phyloP scores from a whole-genome alignment of 2,329 filamentous ascomycete species.

The Claviceps sp. region DNA sequence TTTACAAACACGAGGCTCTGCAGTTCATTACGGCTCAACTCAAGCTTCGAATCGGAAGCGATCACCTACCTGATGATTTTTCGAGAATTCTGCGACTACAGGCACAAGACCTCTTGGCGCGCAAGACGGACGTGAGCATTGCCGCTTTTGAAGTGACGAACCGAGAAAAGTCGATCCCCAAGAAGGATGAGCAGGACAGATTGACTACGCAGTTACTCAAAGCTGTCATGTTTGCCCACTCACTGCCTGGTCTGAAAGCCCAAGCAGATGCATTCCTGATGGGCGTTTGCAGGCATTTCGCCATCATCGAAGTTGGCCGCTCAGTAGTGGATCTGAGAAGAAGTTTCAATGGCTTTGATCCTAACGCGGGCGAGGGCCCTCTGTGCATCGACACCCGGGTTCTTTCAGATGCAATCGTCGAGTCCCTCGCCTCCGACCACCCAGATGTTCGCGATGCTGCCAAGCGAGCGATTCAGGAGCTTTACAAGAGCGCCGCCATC shows the following conservation, averaged over 20 bases:
- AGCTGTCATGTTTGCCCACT: slow-evolving; percentile 73
- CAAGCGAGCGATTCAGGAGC: slow-evolving; percentile 61
- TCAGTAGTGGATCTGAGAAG: slow-evolving; percentile 74
- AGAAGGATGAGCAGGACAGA: slow-evolving; percentile 74
- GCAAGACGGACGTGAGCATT: slow-evolving; percentile 58
- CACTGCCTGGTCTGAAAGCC: slow-evolving; percentile 64
- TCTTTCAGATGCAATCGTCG: slow-evolving; percentile 78
- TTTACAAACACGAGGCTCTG: slow-evolving; percentile 89
- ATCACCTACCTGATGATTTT: slow-evolving; percentile 81
- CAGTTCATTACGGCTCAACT: slow-evolving; percentile 77
- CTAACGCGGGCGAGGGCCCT: slow-evolving; percentile 73
- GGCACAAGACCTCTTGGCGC: slow-evolving; percentile 67
- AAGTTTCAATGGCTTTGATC: slow-evolving; percentile 65
- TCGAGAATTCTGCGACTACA: slow-evolving; percentile 74
- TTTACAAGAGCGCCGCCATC: slow-evolving; percentile 61
- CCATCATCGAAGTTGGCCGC: slow-evolving; percentile 76
- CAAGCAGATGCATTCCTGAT: slow-evolving; percentile 64
- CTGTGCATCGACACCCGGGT: slow-evolving; percentile 77
- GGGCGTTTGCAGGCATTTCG: slow-evolving; percentile 79
- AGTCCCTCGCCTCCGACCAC: slow-evolving; percentile 79
- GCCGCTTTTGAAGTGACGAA: slow-evolving; percentile 63
- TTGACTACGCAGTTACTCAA: slow-evolving; percentile 79
- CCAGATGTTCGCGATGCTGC: slow-evolving; percentile 69
- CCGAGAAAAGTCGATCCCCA: slow-evolving; percentile 68
- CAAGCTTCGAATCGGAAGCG: slow-evolving; percentile 79